phyloP scores from a whole-genome alignment of 2,329 filamentous ascomycete genomes.

The Fusarium denticulatum region DNA sequence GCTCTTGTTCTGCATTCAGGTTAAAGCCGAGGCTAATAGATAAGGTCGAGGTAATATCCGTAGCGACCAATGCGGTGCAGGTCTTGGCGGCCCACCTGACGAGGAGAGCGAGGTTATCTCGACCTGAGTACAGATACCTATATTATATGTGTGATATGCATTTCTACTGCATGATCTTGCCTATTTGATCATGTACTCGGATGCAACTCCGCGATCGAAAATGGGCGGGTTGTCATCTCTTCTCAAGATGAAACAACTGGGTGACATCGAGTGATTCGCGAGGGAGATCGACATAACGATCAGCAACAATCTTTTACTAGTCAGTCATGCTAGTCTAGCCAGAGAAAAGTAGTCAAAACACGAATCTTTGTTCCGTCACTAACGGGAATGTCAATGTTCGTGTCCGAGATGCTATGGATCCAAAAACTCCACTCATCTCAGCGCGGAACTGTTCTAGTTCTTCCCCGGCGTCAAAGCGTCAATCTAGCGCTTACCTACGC shows the following conservation, averaged over 20 bases:
- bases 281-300: not conserved
- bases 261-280: slow-evolving; percentile 1
- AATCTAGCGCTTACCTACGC: not conserved
- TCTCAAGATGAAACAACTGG: not conserved
- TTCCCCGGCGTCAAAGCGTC: not conserved
- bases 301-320: not conserved
- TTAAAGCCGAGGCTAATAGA: slow-evolving; percentile 1
- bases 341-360: not conserved
- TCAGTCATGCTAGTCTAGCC: not conserved
- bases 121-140: not conserved
- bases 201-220: not conserved
- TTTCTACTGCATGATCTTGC: not conserved
- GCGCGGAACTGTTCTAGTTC: slow-evolving; percentile 11
- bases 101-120: not conserved
- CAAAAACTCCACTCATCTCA: not conserved
- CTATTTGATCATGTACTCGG: not conserved
- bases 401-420: not conserved
- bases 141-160: not conserved
- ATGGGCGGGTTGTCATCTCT: not conserved
- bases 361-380: not conserved
- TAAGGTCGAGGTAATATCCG: not conserved
- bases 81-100: slow-evolving; percentile 1
- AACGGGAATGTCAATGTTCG: not conserved
- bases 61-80: not conserved
- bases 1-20: not conserved